Conservation (phyloP, 495 filamentous ascomycete species). For the Talaromyces liani region DNA sequence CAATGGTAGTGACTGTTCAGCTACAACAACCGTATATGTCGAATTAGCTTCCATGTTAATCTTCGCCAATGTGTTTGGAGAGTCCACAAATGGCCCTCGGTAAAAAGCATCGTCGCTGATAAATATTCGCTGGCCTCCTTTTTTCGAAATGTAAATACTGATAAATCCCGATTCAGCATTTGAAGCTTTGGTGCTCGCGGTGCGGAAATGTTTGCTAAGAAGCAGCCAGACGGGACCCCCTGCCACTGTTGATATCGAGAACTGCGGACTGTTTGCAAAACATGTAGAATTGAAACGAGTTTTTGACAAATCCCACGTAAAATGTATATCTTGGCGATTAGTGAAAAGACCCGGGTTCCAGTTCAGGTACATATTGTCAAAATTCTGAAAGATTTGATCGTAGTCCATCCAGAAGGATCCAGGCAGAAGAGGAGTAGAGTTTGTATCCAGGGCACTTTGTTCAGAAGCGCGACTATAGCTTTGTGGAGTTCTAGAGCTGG, state of each 20-base stretch:
- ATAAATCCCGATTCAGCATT: constrained; percentile 63
- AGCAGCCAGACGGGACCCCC: constrained; percentile 73
- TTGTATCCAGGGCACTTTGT: constrained; percentile 6
- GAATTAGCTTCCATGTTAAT: constrained; percentile 53
- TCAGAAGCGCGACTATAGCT: constrained; percentile 10
- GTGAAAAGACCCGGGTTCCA: constrained; percentile 89
- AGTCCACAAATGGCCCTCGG: constrained; percentile 81
- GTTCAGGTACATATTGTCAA: constrained; percentile 92
- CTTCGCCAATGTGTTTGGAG: constrained; percentile 80
- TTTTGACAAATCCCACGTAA: constrained; percentile 71
- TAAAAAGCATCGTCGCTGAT: constrained; percentile 58
- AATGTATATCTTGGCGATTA: constrained; percentile 79
- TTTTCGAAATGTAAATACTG: constrained; percentile 71
- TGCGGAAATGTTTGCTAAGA: constrained; percentile 71
- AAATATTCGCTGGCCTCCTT: constrained; percentile 65
- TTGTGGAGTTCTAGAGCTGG: constrained; percentile 23
- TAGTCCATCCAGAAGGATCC: constrained; percentile 91
- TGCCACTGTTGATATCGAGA: constrained; percentile 49
- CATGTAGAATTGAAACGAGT: constrained; percentile 48
- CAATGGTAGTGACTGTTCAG: constrained; percentile 66
- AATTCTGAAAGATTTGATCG: constrained; percentile 77
- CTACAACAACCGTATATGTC: constrained; percentile 70
- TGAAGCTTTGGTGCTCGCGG: constrained; percentile 17
- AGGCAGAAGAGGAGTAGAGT: constrained; percentile 30
- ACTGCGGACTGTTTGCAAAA: constrained; percentile 80